Evolutionary conservation across 2,329 filamentous ascomycete species (phyloP).

Genomic region (Monilinia vaccinii-corymbosi): DNA sequence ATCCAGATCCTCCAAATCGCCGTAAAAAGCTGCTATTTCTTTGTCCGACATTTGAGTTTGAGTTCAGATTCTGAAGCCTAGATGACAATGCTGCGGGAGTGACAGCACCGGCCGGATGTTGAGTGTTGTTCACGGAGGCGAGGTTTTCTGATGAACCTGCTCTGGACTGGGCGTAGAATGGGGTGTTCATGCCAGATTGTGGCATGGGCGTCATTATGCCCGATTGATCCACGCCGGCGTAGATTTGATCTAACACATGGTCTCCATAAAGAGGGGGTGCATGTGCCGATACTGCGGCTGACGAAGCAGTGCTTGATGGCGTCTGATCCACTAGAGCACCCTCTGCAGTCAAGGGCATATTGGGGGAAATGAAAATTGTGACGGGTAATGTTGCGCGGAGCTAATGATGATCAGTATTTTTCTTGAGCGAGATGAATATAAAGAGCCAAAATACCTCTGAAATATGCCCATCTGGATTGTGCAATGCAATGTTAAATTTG

Average conservation of each 20-base stretch:
- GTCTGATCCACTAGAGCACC: conserved; percentile 64
- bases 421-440: conserved; percentile 2
- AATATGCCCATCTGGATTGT: conserved; percentile 90
- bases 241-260: conserved; percentile 82
- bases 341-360: conserved; percentile 78
- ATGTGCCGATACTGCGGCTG: conserved; percentile 44
- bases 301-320: conserved; percentile 37
- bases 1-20: conserved; percentile 24
- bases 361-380: conserved; percentile 91
- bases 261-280: conserved; percentile 91
- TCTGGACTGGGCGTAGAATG: conserved; percentile 62
- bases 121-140: conserved; percentile 43
- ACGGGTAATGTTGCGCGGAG: conserved; percentile 84
- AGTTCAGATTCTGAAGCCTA: conserved; percentile 61
- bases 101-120: conserved; percentile 34
- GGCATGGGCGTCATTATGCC: conserved; percentile 72
- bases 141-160: conserved; percentile 77
- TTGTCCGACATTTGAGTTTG: conserved; percentile 52
- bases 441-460: conserved; percentile 57
- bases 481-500: conserved; percentile 80
- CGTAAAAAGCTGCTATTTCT: conserved; percentile 28
- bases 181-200: conserved; percentile 69
- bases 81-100: conserved; percentile 49
- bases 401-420: conserved; percentile 33
- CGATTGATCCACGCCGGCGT: conserved; percentile 72